These are phyloP conservation scores for Mortierella sp. DNA, from an alignment of 371 early-diverging fungal genomes.

Conservation along the genomic window DNA sequence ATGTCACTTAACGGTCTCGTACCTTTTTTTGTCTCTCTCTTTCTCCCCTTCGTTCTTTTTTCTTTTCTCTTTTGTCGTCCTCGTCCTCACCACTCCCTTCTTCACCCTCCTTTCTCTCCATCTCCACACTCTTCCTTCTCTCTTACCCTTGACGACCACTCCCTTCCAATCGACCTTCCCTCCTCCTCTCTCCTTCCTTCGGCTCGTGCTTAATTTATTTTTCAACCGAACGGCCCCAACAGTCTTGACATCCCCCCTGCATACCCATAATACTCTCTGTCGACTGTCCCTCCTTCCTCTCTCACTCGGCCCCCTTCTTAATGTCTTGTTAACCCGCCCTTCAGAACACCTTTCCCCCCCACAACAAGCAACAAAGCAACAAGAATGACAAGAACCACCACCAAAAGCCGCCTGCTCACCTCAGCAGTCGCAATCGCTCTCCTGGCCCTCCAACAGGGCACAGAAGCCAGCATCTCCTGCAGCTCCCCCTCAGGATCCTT, in stretches of 20 bases:
- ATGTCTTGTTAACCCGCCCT: constrained; percentile 9
- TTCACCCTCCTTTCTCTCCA: background rate
- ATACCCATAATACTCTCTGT: background rate
- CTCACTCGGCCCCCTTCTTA: background rate
- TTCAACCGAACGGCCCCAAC: constrained; percentile 1
- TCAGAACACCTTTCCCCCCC: background rate
- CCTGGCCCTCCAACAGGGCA: constrained; percentile 14
- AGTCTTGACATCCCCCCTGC: constrained; percentile 2
- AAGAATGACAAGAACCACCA: constrained; percentile 11
- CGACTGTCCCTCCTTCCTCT: background rate
- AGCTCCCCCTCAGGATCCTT: constrained; percentile 31
- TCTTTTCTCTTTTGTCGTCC: background rate
- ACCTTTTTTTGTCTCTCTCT: constrained; percentile 10
- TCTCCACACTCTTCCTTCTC: constrained; percentile 11
- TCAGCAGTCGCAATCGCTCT: constrained; percentile 14
- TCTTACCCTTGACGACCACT: background rate
- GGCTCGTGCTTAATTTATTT: constrained; percentile 6
- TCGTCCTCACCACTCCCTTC: constrained; percentile 4
- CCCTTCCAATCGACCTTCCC: constrained; percentile 10
- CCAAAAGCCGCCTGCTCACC: constrained; percentile 15
- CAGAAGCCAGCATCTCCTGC: constrained; percentile 32
- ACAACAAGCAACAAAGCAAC: background rate
- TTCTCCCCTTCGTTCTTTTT: background rate
- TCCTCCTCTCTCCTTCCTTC: constrained; percentile 14
- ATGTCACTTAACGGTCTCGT: background rate